Percentiles rank a stretch among this genome's conserved stretches.
Conservation (phyloP, 305 asterid species). For the Galium porrigens region DNA sequence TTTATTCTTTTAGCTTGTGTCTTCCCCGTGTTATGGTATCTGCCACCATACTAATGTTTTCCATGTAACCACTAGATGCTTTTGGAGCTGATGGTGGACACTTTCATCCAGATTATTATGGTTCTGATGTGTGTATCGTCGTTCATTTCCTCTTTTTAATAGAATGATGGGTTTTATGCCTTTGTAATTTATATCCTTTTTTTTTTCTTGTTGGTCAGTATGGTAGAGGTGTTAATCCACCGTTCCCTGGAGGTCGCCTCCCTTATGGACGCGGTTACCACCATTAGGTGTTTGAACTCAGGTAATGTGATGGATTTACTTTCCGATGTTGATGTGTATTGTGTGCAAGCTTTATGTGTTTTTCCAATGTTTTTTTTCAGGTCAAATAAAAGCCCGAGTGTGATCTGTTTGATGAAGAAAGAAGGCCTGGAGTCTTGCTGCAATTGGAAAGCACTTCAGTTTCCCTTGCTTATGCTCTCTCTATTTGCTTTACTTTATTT, state of each 20-base stretch:
- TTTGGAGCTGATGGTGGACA: slow-evolving; percentile 25
- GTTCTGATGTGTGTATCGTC: slow-evolving; percentile 31
- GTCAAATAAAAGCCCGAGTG: neutral
- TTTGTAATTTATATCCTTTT: slow-evolving; percentile 15
- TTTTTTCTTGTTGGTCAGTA: slow-evolving; percentile 21
- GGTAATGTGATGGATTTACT: slow-evolving; percentile 19
- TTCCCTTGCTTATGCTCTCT: neutral
- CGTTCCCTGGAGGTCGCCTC: slow-evolving; percentile 27
- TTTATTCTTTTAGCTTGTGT: slow-evolving; percentile 7
- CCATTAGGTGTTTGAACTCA: slow-evolving; percentile 21
- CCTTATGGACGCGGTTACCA: slow-evolving; percentile 34
- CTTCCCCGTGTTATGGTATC: neutral
- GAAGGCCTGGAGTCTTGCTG: slow-evolving; percentile 2
- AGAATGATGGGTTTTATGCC: neutral
- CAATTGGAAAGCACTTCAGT: slow-evolving; percentile 1
- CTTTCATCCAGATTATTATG: slow-evolving; percentile 28
- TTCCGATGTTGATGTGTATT: slow-evolving; percentile 3
- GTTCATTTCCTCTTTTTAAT: slow-evolving; percentile 8
- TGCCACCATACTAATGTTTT: slow-evolving; percentile 3
- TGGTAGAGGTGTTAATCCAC: slow-evolving; percentile 23
- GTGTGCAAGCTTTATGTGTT: neutral
- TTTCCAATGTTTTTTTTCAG: slow-evolving; percentile 7
- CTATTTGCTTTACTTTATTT: neutral
- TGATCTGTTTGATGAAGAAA: neutral
- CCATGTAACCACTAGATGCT: slow-evolving; percentile 17